Base-by-base conservation (phyloP, 139 green algal genomes). In the Chlorella sp. region DNA sequence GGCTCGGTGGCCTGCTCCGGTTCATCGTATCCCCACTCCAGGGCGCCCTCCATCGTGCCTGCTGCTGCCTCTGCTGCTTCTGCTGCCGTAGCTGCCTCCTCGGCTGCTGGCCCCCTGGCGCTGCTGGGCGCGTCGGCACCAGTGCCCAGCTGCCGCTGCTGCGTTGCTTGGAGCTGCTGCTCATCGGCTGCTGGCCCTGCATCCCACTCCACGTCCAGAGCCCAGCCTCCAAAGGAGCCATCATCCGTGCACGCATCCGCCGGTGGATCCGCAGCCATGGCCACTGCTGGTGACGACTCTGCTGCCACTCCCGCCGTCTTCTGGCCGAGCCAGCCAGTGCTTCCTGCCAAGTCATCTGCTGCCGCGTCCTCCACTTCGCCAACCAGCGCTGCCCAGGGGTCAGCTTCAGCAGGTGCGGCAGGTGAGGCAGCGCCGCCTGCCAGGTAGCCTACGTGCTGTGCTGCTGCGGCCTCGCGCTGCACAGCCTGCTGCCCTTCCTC, bases 311-410 rank as follows among this genome's bases (percentile, higher is more conserved):
- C 36, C 17, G 21, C 23, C 57, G 38, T 12, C 36, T 75, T 12
- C 36, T 75, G 36, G 6, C 36, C 38, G 3, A 60, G 21, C 51
- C 51, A 60, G 51, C 51, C 15, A 21, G 12, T 21, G 51, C 51
- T 21, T 9, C 51, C 51, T 2, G 11, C 51, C 51, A 18, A 60
- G 51, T 15, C 51, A 21, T 60, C 51, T 4, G 11, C 51, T 60
- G 51, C 51, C 3, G 51, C 51, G 17, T 55, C 20, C 16, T 68
- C 74, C 20, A 3, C 30, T 2, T 41, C 39, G 30, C 39, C 39
- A 64, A 47, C 78, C 5, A 83, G 41, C 0, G 78, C 78, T 36
- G 78, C 63, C 78, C 78, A 83, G 62, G 78, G 78, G n/a, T 83
- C 78, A 26, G 13, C 36, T 12, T 6, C 74, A 15, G 21, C 34